Base-by-base conservation (phyloP, 208 protist species). In the Leishmania amazonensis region DNA sequence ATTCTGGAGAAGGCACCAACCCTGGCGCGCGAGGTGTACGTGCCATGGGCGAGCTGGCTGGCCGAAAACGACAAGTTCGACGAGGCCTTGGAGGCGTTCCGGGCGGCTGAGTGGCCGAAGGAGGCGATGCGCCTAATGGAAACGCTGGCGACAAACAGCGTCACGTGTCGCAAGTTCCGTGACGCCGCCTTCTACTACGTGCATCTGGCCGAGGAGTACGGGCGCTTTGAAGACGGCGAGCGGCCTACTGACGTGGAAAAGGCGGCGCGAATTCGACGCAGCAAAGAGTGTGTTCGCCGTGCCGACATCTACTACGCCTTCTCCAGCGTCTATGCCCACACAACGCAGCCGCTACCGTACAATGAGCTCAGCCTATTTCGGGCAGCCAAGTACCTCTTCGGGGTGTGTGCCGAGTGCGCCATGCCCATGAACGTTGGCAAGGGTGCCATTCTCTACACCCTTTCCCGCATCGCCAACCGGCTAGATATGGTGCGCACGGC, bases 11-110 rank as follows among this genome's bases (percentile, higher is more conserved):
- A 92, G 62, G 85, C 90, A 79, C 97, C 97, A 28, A 77, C 93
- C 81, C 93, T 94, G 78, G 83, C 91, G 24, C 88, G 95, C 38
- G 94, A 98, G n/a, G 93, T 99, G 38, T 99, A 99, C 85, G 88
- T 99, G 70, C 99, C 99, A 77, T 99, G 99, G 90, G 99, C 98
- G 13, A 90, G 93, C n/a, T 99, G 98, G 97, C 90, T 99, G 58
- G 96, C 93, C 9, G 90, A 98, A 76, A 93, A 98, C 81, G 98
- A 99, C 71, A 86, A 91, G 64, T 99, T 99, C 82, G 97, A 99
- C 65, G 97, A 99, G 84, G 98, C 98, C 3, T 89, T 97, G 21
- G 94, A 98, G 81, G 96, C 97, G 1, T 99, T 98, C 87, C 90
- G 93, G 24, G 83, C 94, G 28, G 97, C 98, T 8, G 96, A 96